These are phyloP conservation scores for Phyllosticta ampelicida DNA, from an alignment of 2,329 filamentous ascomycete genomes.

Conservation along the genomic window DNA sequence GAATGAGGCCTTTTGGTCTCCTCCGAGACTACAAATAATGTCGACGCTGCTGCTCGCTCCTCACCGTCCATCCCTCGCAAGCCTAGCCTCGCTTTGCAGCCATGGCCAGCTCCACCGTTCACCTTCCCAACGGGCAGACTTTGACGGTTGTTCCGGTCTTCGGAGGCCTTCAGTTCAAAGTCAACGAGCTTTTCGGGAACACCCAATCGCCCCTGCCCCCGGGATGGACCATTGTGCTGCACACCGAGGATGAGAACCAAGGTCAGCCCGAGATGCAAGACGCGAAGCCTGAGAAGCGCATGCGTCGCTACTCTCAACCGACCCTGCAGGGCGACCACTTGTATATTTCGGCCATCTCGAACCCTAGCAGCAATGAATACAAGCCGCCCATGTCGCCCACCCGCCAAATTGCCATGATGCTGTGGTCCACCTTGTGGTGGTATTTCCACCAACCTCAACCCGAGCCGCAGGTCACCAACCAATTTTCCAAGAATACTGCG, in stretches of 20 bases:
- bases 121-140: conserved; percentile 79
- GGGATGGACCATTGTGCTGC: conserved; percentile 82
- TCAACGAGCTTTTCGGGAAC: conserved; percentile 59
- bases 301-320: conserved; percentile 60
- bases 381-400: conserved; percentile 71
- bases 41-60: neutral
- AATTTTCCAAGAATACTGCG: conserved; percentile 53
- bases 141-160: conserved; percentile 78
- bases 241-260: conserved; percentile 46
- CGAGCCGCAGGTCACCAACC: conserved; percentile 49
- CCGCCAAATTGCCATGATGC: conserved; percentile 88
- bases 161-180: conserved; percentile 83
- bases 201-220: conserved; percentile 60
- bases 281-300: conserved; percentile 22
- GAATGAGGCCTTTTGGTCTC: neutral
- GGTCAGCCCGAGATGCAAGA: conserved; percentile 16
- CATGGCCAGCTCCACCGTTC: conserved; percentile 43
- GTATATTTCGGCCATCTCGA: conserved; percentile 86
- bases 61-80: neutral
- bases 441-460: conserved; percentile 88
- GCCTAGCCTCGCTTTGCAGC: conserved; percentile 8
- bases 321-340: conserved; percentile 70
- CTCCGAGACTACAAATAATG: neutral
- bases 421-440: conserved; percentile 92
- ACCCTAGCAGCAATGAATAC: conserved; percentile 69